These are phyloP conservation scores for Vanderwaltozyma verrucispora DNA, from an alignment of 805 yeast species.

Conservation along the genomic window DNA sequence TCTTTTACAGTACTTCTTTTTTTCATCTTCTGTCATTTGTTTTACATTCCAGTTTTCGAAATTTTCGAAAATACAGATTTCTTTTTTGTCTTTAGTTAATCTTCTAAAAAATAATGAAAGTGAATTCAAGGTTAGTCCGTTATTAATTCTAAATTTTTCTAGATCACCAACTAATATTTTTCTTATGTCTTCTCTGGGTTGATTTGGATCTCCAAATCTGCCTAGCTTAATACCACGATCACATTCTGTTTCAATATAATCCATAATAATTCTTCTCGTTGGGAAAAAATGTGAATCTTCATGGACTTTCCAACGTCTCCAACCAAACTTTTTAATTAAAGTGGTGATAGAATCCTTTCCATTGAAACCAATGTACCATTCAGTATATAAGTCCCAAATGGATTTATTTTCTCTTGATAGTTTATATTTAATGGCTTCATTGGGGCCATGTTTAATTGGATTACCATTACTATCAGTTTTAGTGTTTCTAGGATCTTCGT, in stretches of 20 bases:
- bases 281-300: constrained; percentile 32
- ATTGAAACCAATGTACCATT: constrained; percentile 30
- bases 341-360: constrained; percentile 25
- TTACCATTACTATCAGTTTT: not conserved
- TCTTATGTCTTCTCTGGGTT: constrained; percentile 25
- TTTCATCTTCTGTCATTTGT: constrained; percentile 25
- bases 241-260: constrained; percentile 29
- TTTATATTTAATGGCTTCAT: constrained; percentile 23
- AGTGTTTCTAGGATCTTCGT: not conserved
- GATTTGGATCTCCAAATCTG: constrained; percentile 20
- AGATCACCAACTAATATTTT: constrained; percentile 27
- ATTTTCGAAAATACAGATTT: constrained; percentile 25
- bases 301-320: constrained; percentile 31
- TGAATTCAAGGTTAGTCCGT: constrained; percentile 27
- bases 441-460: constrained; percentile 1
- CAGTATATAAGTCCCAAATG: constrained; percentile 29
- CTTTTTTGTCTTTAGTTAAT: constrained; percentile 20
- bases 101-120: constrained; percentile 26
- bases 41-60: constrained; percentile 25
- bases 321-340: constrained; percentile 27
- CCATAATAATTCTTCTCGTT: constrained; percentile 30
- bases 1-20: constrained; percentile 24
- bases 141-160: constrained; percentile 27
- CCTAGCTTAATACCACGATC: constrained; percentile 27
- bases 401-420: constrained; percentile 30